These are phyloP conservation scores for Mycena polygramma DNA, from an alignment of 768 basidiomycete genomes.

Conservation along the genomic window DNA sequence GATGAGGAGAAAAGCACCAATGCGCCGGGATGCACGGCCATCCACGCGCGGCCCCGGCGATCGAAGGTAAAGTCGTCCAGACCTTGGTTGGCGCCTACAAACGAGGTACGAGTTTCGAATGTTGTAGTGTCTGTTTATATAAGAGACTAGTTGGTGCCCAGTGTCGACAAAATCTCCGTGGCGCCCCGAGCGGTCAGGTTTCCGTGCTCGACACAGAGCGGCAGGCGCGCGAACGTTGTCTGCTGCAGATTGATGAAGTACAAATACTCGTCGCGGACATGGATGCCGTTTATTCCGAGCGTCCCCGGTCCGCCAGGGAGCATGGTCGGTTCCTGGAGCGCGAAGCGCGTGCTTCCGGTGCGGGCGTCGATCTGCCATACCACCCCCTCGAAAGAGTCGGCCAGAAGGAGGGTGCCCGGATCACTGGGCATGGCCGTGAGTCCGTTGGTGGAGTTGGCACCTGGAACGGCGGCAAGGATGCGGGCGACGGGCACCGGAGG, in stretches of 20 bases:
- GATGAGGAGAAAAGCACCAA: not conserved
- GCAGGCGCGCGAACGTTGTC: not conserved
- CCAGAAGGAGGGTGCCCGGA: slow-evolving; percentile 10
- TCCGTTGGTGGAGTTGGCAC: not conserved
- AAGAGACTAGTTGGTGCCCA: too few relatives aligned
- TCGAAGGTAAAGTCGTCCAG: slow-evolving; percentile 23
- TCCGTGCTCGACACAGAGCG: not conserved
- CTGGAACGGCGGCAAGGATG: not conserved
- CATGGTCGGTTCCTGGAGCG: slow-evolving; percentile 16
- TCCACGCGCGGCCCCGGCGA: slow-evolving; percentile 13
- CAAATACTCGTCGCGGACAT: slow-evolving; percentile 3
- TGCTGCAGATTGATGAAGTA: slow-evolving; percentile 5
- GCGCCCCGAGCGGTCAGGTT: not conserved
- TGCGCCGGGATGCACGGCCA: slow-evolving; percentile 12
- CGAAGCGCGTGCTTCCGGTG: not conserved
- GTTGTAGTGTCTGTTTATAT: too few relatives aligned
- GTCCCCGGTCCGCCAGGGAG: not conserved
- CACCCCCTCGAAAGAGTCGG: slow-evolving; percentile 11
- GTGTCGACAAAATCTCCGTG: not conserved
- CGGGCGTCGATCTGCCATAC: slow-evolving; percentile 20
- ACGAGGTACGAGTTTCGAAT: too few relatives aligned
- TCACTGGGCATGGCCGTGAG: not conserved
- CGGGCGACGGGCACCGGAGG: not conserved
- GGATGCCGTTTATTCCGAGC: slow-evolving; percentile 24
- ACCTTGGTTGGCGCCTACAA: not conserved